These are phyloP conservation scores for Debaryomyces subglobosus DNA, from an alignment of 1,139 yeast genomes.

Conservation along the genomic window DNA sequence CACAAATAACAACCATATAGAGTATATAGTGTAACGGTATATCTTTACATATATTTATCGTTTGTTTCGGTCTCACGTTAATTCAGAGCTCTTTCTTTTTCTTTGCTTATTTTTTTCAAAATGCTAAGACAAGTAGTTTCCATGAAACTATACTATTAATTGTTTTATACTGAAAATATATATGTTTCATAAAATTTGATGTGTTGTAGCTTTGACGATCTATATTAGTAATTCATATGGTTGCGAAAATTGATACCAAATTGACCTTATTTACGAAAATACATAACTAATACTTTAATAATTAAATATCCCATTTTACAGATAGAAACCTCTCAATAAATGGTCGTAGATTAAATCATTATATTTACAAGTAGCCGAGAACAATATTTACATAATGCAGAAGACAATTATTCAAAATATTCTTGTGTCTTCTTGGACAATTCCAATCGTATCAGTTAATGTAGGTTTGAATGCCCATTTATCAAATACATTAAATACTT, in stretches of 20 bases:
- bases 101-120: background rate
- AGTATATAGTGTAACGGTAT: background rate
- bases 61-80: background rate
- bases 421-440: slow-evolving; percentile 23
- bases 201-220: background rate
- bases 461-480: slow-evolving; percentile 89
- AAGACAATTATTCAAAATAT: slow-evolving; percentile 12
- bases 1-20: background rate
- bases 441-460: slow-evolving; percentile 17
- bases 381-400: background rate
- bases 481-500: slow-evolving; percentile 55
- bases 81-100: background rate
- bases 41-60: background rate
- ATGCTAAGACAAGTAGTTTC: background rate
- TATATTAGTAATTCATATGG: no score
- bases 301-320: no score
- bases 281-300: no score
- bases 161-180: background rate
- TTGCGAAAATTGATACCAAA: no score
- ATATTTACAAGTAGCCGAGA: background rate
- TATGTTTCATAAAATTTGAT: background rate
- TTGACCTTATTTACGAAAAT: no score
- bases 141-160: background rate
- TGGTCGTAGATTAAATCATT: background rate
- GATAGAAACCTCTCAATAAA: background rate